A percentile compares a stretch with the other conserved stretches of the same genome.
Conservation (phyloP, 2,329 filamentous ascomycete genomes). For the Cordyceps militaris region DNA sequence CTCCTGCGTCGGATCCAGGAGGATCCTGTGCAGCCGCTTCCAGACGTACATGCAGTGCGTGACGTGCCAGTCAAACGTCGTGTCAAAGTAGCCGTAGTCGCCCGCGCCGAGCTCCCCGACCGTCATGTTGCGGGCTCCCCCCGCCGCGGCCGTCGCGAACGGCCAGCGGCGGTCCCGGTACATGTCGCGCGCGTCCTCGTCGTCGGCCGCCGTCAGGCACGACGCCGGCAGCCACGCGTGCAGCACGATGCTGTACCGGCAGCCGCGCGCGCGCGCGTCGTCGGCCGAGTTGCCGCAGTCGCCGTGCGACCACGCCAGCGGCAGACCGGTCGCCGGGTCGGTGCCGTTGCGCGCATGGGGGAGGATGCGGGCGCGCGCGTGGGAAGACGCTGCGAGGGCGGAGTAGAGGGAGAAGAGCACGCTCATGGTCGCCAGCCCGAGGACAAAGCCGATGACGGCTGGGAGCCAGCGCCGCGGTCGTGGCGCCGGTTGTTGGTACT, state of each 20-base stretch:
- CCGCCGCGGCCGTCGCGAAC: slow-evolving; percentile 12
- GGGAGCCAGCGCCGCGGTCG: background rate
- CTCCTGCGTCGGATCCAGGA: slow-evolving; percentile 15
- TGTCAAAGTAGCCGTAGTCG: slow-evolving; percentile 16
- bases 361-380: slow-evolving; percentile 4
- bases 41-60: slow-evolving; percentile 19
- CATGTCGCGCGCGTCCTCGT: slow-evolving; percentile 20
- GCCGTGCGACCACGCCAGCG: slow-evolving; percentile 16
- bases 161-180: slow-evolving; percentile 16
- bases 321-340: slow-evolving; percentile 14
- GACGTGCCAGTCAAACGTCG: slow-evolving; percentile 19
- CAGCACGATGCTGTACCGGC: slow-evolving; percentile 18
- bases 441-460: slow-evolving; percentile 2
- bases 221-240: slow-evolving; percentile 18
- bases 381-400: background rate
- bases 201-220: slow-evolving; percentile 17
- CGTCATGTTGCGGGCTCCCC: slow-evolving; percentile 15
- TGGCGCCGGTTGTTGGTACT: background rate
- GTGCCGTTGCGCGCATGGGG: slow-evolving; percentile 11
- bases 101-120: slow-evolving; percentile 16
- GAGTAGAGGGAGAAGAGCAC: background rate
- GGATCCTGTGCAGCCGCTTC: slow-evolving; percentile 18
- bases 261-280: slow-evolving; percentile 14
- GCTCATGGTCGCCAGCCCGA: slow-evolving; percentile 3
- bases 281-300: slow-evolving; percentile 19